phyloP scores from a whole-genome alignment of 179 eudicot species.

The Actinidia arguta region DNA sequence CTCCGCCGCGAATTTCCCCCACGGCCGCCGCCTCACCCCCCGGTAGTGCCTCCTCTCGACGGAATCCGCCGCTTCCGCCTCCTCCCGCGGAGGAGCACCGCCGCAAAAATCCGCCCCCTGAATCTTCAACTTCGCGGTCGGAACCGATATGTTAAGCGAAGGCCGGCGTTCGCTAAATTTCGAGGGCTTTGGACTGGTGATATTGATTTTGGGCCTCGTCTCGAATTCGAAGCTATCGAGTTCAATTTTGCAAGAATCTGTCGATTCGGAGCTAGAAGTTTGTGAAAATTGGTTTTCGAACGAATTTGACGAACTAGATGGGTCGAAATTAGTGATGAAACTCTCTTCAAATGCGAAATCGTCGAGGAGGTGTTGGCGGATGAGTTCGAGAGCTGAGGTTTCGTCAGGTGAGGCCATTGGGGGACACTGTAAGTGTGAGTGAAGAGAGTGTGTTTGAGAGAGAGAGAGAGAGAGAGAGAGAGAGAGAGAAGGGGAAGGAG shows the following conservation, averaged over 20 bases:
- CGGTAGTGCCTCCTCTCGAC: constrained; percentile 18
- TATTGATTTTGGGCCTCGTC: background rate
- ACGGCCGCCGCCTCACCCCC: constrained; percentile 29
- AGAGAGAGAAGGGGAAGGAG: background rate
- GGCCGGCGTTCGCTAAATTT: constrained; percentile 14
- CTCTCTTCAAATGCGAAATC: background rate
- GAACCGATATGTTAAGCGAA: constrained; percentile 1
- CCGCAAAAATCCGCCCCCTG: background rate
- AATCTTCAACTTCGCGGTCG: background rate
- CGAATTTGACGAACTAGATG: background rate
- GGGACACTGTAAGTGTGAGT: background rate
- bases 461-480: too few relatives aligned
- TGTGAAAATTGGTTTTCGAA: background rate
- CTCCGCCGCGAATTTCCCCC: constrained; percentile 34
- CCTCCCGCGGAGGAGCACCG: background rate
- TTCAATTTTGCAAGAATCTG: too few relatives aligned
- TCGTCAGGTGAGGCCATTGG: constrained; percentile 12
- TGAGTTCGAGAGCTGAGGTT: constrained; percentile 8
- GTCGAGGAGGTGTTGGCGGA: constrained; percentile 20
- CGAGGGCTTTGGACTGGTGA: background rate
- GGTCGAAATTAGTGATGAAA: background rate
- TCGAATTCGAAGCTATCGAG: background rate
- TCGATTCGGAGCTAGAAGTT: background rate
- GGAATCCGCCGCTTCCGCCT: background rate
- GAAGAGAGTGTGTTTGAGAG: too few relatives aligned